Conservation (phyloP, 495 filamentous ascomycete genomes). For the Saxophila tyrrhenica region DNA sequence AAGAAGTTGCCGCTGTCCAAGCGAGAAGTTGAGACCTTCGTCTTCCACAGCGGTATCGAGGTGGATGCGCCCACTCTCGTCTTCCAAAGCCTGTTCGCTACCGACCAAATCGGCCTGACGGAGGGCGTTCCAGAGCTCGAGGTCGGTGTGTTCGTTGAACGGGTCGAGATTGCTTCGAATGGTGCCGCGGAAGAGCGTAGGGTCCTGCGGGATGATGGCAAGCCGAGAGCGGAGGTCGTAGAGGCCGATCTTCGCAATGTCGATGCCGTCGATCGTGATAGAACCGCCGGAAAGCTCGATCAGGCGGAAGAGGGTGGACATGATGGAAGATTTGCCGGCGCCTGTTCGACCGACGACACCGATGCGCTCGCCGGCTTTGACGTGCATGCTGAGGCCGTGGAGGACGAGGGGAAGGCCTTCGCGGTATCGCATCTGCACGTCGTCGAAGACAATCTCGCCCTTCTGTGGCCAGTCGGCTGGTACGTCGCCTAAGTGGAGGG, state of each 20-base stretch:
- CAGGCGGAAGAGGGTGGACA: slow-evolving; percentile 83
- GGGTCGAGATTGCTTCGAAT: slow-evolving; percentile 87
- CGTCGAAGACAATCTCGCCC: slow-evolving; percentile 73
- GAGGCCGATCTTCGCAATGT: slow-evolving; percentile 75
- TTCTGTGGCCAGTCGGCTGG: slow-evolving; percentile 66
- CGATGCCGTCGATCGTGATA: slow-evolving; percentile 82
- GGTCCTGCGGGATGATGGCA: slow-evolving; percentile 93
- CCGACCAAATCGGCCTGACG: slow-evolving; percentile 68
- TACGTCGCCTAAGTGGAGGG: slow-evolving; percentile 56
- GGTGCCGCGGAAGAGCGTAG: slow-evolving; percentile 86
- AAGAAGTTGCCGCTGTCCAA: slow-evolving; percentile 95
- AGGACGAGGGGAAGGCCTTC: slow-evolving; percentile 73
- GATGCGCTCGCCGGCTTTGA: slow-evolving; percentile 77
- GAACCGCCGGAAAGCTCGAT: slow-evolving; percentile 73
- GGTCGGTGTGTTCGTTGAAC: slow-evolving; percentile 76
- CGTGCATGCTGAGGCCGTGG: slow-evolving; percentile 61
- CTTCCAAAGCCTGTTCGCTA: slow-evolving; percentile 36
- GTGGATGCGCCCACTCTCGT: slow-evolving; percentile 50
- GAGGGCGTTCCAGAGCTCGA: slow-evolving; percentile 78
- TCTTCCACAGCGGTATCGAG: slow-evolving; percentile 83
- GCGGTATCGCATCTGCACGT: slow-evolving; percentile 88
- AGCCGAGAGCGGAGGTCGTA: slow-evolving; percentile 78
- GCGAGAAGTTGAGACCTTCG: slow-evolving; percentile 87
- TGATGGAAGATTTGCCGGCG: slow-evolving; percentile 89
- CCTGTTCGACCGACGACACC: slow-evolving; percentile 91